phyloP scores from a whole-genome alignment of 1,139 yeast genomes.

The Diutina pseudorugosa region DNA sequence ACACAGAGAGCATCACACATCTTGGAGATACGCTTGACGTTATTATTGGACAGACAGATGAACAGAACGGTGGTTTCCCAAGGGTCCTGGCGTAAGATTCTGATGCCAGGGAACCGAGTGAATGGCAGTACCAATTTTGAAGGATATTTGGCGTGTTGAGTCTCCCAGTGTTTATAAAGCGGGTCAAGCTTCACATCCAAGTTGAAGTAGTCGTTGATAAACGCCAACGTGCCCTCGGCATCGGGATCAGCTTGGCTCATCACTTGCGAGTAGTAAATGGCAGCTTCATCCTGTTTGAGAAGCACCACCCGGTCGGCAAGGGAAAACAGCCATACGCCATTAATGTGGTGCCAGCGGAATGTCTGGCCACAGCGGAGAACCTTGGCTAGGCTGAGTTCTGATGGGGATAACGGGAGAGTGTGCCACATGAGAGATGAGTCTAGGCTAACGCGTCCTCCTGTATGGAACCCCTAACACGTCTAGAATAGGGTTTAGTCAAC shows the following conservation, averaged over 20 bases:
- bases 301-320: constrained; percentile 36
- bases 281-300: constrained; percentile 32
- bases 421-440: constrained; percentile 6
- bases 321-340: constrained; percentile 51
- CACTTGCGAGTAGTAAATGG: constrained; percentile 21
- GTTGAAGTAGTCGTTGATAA: constrained; percentile 61
- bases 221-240: constrained; percentile 7
- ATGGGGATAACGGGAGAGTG: constrained; percentile 7
- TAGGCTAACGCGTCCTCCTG: neutral
- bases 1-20: constrained; percentile 79
- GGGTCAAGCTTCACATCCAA: constrained; percentile 40
- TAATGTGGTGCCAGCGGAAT: constrained; percentile 55
- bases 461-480: neutral
- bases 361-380: constrained; percentile 88
- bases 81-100: constrained; percentile 86
- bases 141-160: constrained; percentile 33
- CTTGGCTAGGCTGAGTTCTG: constrained; percentile 49
- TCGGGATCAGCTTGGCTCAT: constrained; percentile 13
- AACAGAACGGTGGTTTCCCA: constrained; percentile 91
- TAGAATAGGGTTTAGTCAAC: too few relatives aligned
- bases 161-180: constrained; percentile 53
- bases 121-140: constrained; percentile 14
- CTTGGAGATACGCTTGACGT: constrained; percentile 82
- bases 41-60: constrained; percentile 92
- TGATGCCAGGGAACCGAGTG: constrained; percentile 48